phyloP scores from a whole-genome alignment of 495 filamentous ascomycete species.

The Diplogelasinospora grovesii region DNA sequence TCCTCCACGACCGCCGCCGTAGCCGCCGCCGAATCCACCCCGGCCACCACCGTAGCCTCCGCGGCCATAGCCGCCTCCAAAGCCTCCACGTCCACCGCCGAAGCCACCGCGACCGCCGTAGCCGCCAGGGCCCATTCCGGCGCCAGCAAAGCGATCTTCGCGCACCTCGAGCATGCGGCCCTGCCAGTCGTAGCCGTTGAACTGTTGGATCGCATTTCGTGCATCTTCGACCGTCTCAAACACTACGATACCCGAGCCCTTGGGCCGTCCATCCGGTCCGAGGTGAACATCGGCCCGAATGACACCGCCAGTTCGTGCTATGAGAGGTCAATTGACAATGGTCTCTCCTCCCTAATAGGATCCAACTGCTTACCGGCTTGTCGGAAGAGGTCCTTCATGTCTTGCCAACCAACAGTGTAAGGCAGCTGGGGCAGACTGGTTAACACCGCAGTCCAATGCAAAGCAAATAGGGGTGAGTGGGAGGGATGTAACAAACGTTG shows the following conservation, averaged over 20 bases:
- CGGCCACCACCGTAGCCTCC: constrained; percentile 44
- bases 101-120: constrained; percentile 55
- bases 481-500: constrained; percentile 73
- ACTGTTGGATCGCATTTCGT: constrained; percentile 89
- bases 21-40: constrained; percentile 41
- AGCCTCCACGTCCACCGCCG: constrained; percentile 39
- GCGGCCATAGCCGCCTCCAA: constrained; percentile 33
- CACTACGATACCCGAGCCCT: constrained; percentile 92
- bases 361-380: constrained; percentile 73
- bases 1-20: constrained; percentile 37
- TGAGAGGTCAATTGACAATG: constrained; percentile 2
- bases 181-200: constrained; percentile 99
- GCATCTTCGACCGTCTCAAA: constrained; percentile 94
- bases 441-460: constrained; percentile 27
- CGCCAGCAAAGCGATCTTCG: constrained; percentile 86
- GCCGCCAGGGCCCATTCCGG: constrained; percentile 49
- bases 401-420: constrained; percentile 97
- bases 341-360: too few relatives aligned
- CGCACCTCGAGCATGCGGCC: constrained; percentile 88
- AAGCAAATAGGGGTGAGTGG: constrained; percentile 12
- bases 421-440: constrained; percentile 63
- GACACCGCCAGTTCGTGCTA: constrained; percentile 67
- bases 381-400: constrained; percentile 97
- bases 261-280: constrained; percentile 86
- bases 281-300: constrained; percentile 95